Evolutionary conservation across 2,329 filamentous ascomycete species (phyloP).

Genomic region (Herpotrichia juniperi): DNA sequence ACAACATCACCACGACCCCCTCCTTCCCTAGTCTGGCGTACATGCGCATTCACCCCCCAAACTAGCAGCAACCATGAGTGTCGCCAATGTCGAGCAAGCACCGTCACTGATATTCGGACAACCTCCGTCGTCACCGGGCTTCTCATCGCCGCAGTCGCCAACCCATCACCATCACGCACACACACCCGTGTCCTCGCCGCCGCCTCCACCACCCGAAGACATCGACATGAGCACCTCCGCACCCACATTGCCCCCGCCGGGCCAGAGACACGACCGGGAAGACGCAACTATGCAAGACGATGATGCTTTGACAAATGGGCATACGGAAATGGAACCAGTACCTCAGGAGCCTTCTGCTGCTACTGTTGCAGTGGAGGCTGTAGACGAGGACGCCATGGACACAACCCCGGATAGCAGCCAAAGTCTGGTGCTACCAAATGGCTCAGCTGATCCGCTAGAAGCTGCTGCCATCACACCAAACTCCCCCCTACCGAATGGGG

Average conservation of each 20-base stretch:
- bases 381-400: slow-evolving; percentile 48
- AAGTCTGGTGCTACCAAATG: slow-evolving; percentile 27
- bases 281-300: slow-evolving; percentile 40
- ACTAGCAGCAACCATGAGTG: slow-evolving; percentile 42
- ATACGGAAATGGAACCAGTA: slow-evolving; percentile 11
- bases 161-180: slow-evolving; percentile 33
- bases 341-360: slow-evolving; percentile 12
- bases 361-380: slow-evolving; percentile 33
- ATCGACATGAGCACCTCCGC: slow-evolving; percentile 43
- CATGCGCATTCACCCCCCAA: slow-evolving; percentile 5
- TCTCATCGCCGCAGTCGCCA: slow-evolving; percentile 38
- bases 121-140: slow-evolving; percentile 40
- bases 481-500: slow-evolving; percentile 20
- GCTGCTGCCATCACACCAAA: slow-evolving; percentile 18
- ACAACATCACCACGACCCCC: no score
- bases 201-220: slow-evolving; percentile 29
- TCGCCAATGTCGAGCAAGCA: slow-evolving; percentile 45
- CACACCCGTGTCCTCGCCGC: slow-evolving; percentile 32
- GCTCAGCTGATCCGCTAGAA: slow-evolving; percentile 20
- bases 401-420: slow-evolving; percentile 42
- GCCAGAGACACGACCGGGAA: slow-evolving; percentile 46
- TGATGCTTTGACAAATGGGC: slow-evolving; percentile 25
- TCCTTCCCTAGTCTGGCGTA: slow-evolving; percentile 8
- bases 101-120: slow-evolving; percentile 45
- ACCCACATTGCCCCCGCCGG: slow-evolving; percentile 33